These are phyloP conservation scores for Dioscorea alata DNA, from an alignment of 106 monocot genomes.

Conservation along the genomic window DNA sequence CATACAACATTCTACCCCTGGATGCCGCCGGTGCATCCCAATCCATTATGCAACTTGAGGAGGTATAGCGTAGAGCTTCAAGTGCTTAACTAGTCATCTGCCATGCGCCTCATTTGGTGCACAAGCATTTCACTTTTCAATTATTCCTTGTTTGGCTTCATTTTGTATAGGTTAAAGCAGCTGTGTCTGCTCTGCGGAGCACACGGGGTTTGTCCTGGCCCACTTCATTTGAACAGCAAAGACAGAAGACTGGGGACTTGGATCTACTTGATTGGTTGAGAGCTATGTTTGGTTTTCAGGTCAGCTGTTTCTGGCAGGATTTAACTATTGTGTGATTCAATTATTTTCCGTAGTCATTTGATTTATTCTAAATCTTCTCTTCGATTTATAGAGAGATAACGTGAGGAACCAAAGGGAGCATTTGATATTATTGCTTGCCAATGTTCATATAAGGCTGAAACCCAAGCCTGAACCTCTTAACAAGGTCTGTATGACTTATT, in stretches of 20 bases:
- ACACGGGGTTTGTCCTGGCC: slow-evolving; percentile 82
- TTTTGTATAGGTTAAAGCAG: slow-evolving; percentile 70
- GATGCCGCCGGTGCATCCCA: slow-evolving; percentile 98
- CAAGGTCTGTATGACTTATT: slow-evolving; percentile 36
- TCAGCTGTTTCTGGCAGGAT: slow-evolving; percentile 1
- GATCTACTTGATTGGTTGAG: slow-evolving; percentile 97
- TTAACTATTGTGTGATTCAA: too few species aligned
- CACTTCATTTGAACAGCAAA: slow-evolving; percentile 67
- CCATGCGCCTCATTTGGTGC: not conserved
- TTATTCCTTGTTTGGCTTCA: not conserved
- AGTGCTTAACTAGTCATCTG: too few species aligned
- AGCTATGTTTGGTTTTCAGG: slow-evolving; percentile 98
- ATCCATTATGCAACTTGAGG: slow-evolving; percentile 98
- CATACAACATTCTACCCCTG: slow-evolving; percentile 94
- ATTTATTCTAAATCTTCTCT: too few species aligned
- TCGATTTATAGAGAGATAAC: slow-evolving; percentile 69
- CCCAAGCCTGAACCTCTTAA: slow-evolving; percentile 96
- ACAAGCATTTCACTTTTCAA: not conserved
- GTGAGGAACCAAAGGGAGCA: slow-evolving; percentile 94
- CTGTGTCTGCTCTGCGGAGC: slow-evolving; percentile 74
- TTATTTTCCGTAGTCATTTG: too few species aligned
- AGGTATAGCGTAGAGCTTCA: slow-evolving; percentile 31
- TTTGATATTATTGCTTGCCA: slow-evolving; percentile 79
- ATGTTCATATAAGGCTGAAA: slow-evolving; percentile 74
- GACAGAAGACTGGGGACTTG: slow-evolving; percentile 75